phyloP scores from a whole-genome alignment of 2,329 filamentous ascomycete species.

The Fusarium siculi region DNA sequence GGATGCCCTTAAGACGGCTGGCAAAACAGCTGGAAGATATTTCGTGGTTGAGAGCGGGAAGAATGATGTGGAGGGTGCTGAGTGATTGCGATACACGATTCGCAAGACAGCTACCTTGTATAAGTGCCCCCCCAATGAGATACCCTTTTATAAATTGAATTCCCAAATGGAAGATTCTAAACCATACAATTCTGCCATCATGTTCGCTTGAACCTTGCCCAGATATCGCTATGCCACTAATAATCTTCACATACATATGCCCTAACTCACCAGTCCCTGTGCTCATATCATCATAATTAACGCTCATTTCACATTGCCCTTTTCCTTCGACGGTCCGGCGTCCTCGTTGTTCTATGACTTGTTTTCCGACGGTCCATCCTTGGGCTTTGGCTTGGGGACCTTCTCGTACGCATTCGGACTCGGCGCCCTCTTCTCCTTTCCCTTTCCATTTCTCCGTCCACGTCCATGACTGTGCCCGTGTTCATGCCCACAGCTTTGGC shows the following conservation, averaged over 20 bases:
- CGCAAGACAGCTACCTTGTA: neutral
- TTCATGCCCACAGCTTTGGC: slow-evolving; percentile 53
- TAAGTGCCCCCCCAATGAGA: slow-evolving; percentile 2
- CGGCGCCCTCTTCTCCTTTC: slow-evolving; percentile 59
- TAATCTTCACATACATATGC: neutral
- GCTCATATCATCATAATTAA: slow-evolving; percentile 21
- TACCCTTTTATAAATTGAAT: slow-evolving; percentile 26
- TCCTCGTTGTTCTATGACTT: slow-evolving; percentile 34
- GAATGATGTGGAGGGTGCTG: slow-evolving; percentile 43
- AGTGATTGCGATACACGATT: slow-evolving; percentile 2
- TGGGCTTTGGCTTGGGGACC: slow-evolving; percentile 63
- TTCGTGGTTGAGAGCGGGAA: slow-evolving; percentile 79
- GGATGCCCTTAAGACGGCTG: slow-evolving; percentile 75
- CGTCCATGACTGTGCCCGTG: slow-evolving; percentile 48
- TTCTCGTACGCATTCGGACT: slow-evolving; percentile 88
- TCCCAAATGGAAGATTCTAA: neutral
- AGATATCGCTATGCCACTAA: neutral
- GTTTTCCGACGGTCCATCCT: slow-evolving; percentile 38
- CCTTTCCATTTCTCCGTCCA: slow-evolving; percentile 46
- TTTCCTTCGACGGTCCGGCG: neutral
- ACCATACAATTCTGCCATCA: slow-evolving; percentile 3
- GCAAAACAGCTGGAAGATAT: slow-evolving; percentile 74
- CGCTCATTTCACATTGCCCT: neutral
- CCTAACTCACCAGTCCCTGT: slow-evolving; percentile 16
- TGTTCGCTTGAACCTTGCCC: slow-evolving; percentile 7